Evolutionary conservation across 169 alveolate species (phyloP).

Genomic region (Pseudocohnilembus persalinus): DNA sequence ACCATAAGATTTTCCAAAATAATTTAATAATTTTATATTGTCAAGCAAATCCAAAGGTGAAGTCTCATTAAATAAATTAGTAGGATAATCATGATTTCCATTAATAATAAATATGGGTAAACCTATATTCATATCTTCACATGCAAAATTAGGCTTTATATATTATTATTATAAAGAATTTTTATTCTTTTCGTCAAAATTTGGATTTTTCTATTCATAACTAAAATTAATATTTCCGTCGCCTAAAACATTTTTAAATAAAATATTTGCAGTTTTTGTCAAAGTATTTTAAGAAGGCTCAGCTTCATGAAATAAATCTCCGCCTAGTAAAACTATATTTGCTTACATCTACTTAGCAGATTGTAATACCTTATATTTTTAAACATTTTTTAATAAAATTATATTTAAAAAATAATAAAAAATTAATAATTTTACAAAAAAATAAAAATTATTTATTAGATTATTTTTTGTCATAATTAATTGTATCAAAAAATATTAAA

Average conservation of each 20-base stretch:
- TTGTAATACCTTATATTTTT: slow-evolving; percentile 48
- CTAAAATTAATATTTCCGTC: slow-evolving; percentile 47
- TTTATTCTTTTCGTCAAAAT: slow-evolving; percentile 70
- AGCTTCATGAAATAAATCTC: slow-evolving; percentile 95
- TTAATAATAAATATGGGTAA: slow-evolving; percentile 86
- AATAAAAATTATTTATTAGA: too few species aligned
- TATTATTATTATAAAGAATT: too few species aligned
- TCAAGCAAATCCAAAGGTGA: slow-evolving; percentile 78
- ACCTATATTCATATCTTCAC: slow-evolving; percentile 58
- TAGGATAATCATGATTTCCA: slow-evolving; percentile 92
- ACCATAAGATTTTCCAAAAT: slow-evolving; percentile 91
- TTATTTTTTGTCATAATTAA: too few species aligned
- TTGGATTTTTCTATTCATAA: slow-evolving; percentile 72
- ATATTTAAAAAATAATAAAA: too few species aligned
- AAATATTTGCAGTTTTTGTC: slow-evolving; percentile 72
- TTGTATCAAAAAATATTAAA: too few species aligned
- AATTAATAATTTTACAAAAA: too few species aligned
- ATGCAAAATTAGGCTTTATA: slow-evolving; percentile 80
- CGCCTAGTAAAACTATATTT: slow-evolving; percentile 93
- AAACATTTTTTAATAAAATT: too few species aligned
- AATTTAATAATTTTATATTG: slow-evolving; percentile 86
- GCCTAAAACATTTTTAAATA: slow-evolving; percentile 77
- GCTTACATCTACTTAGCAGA: slow-evolving; percentile 85
- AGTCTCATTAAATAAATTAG: slow-evolving; percentile 65
- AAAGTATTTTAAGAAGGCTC: slow-evolving; percentile 89